Evolutionary conservation across 495 filamentous ascomycete species (phyloP).

Genomic region (Aspergillus steynii): DNA sequence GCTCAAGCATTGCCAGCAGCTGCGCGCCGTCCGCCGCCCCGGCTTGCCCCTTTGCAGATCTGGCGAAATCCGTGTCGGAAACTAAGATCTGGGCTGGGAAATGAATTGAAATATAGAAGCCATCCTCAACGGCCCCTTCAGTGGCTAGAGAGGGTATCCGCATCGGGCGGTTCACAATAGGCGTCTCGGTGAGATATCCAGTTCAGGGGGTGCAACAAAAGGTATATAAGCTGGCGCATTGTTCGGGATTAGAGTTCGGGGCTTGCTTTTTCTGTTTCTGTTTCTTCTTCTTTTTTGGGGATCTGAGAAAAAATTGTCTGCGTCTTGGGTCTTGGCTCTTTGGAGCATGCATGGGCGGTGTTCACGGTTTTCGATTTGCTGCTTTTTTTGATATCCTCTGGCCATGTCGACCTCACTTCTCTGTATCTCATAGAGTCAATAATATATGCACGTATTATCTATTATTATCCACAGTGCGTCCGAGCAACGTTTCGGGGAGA

Average conservation of each 20-base stretch:
- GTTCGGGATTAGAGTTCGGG: slow-evolving; percentile 1
- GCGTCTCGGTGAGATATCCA: slow-evolving; percentile 3
- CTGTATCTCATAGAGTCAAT: neutral
- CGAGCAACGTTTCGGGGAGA: neutral
- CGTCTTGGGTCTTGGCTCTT: neutral
- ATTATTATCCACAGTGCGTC: neutral
- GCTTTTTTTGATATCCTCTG: slow-evolving; percentile 10
- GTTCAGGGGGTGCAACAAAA: slow-evolving; percentile 8
- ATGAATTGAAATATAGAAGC: slow-evolving; percentile 3
- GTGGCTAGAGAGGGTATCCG: neutral
- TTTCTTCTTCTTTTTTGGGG: slow-evolving; percentile 6
- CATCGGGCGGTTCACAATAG: neutral
- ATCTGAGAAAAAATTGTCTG: neutral
- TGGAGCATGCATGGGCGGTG: slow-evolving; percentile 15
- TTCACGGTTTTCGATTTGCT: slow-evolving; percentile 9
- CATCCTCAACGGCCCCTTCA: neutral
- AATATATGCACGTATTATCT: neutral
- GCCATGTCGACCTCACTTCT: neutral
- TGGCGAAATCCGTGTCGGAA: slow-evolving; percentile 26
- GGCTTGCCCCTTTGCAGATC: slow-evolving; percentile 40
- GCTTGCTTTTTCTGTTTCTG: neutral
- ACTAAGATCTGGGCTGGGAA: slow-evolving; percentile 45
- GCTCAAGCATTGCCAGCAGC: slow-evolving; percentile 31
- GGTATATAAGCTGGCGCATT: slow-evolving; percentile 12
- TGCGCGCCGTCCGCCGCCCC: slow-evolving; percentile 24